Base-by-base conservation (phyloP, 2,329 filamentous ascomycete species). In the Colletotrichum tofieldiae region DNA sequence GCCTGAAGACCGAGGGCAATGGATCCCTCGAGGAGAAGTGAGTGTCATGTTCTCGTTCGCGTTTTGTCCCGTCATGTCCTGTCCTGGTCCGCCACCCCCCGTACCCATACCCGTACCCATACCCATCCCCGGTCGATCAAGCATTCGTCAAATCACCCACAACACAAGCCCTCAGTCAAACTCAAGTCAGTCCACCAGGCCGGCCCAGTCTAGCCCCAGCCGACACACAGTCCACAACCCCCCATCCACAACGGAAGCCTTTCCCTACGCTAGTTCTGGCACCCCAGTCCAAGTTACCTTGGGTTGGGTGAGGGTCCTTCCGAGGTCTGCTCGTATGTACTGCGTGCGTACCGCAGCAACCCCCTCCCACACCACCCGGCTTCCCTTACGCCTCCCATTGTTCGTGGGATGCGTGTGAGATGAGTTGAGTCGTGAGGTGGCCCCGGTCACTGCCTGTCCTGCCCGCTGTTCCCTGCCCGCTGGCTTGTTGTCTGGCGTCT, bases 1-100 rank as follows among this genome's bases (percentile, higher is more conserved):
- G 78, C 68, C 74, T 81, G 61, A 78, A 76, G 74, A 78, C 75
- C 60, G 86, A 89, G 78, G 87, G 89, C 76, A 83, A 82, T 78
- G 82, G 80, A 73, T 79, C 82, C 69, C 49, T 64, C 39, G 63
- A 64, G 32, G 77, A 80, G 67, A 80, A 79, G 83, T 84, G 73
- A 79, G 82, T 80, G 59, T 63, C 71, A 61, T 47, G 52, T 68
- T 55, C 65, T 20, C 39, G 39, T 18, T 49, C 9, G 35, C 49
- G 39, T 58, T 60, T 47, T 47, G 54, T 16, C 64, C 26, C 55
- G 62, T 66, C 49, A 12, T 52, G 52, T 45, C 32, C 51, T 51
- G 60, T 51, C 29, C 20, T 43, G 43, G 52, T 66, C 62, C 20
- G 23, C 29, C 29, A 37, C 55, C 59, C 45, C 9, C 54, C 54